These are phyloP conservation scores for Fusarium piperis DNA, from an alignment of 2,329 filamentous ascomycete genomes.

Conservation along the genomic window DNA sequence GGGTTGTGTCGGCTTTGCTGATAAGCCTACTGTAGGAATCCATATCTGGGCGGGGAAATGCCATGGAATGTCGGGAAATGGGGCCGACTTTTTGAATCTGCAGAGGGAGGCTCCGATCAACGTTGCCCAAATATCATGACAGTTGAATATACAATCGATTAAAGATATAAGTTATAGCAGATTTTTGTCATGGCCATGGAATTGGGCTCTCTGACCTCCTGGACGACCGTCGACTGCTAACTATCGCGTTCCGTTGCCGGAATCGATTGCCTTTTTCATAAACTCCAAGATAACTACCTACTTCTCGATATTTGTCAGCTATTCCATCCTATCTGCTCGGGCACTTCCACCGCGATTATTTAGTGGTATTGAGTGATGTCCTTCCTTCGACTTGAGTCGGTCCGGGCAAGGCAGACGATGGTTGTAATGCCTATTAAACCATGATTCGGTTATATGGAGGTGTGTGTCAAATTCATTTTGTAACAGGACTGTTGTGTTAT, in stretches of 20 bases:
- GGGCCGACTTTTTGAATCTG: background rate
- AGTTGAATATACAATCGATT: background rate
- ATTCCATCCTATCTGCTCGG: background rate
- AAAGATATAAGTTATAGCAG: too few species aligned
- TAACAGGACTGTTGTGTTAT: background rate
- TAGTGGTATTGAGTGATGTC: background rate
- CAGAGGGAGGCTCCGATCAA: background rate
- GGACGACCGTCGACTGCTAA: background rate
- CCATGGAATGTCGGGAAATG: background rate
- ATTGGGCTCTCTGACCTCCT: background rate
- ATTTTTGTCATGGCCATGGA: background rate
- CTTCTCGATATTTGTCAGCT: background rate
- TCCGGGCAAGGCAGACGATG: background rate
- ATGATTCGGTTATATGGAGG: background rate
- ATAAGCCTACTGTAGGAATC: background rate
- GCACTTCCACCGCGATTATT: background rate
- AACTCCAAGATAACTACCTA: conserved; percentile 4
- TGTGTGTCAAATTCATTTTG: background rate
- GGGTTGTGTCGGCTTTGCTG: background rate
- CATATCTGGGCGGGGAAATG: background rate
- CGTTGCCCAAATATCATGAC: background rate
- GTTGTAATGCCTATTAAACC: background rate
- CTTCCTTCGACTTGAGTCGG: background rate
- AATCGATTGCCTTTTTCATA: background rate
- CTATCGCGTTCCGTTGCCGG: background rate